Evolutionary conservation across 495 filamentous ascomycete species (phyloP), one percentile per base, ranked within the genome.

Genomic region (Neurospora intermedia): DNA sequence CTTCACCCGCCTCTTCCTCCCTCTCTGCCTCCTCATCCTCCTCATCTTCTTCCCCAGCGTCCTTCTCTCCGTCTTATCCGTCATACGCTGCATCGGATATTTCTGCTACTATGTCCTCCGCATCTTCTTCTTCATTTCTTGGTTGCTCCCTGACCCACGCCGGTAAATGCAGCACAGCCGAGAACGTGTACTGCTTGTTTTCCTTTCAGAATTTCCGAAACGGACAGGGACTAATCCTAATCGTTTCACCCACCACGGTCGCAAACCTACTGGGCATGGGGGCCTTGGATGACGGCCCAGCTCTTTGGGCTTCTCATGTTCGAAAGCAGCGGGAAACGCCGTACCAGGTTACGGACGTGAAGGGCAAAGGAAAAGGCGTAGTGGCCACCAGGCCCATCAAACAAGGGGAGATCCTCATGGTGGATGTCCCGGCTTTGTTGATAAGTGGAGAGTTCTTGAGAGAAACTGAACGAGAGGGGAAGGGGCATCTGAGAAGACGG

Each of bases 341-440:
- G 2, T 81, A 80, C 43, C 69, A 77, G 23, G 43, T 83, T 2
- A 71, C 72, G 2, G 75, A 80, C 8, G 75, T 83, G 1, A 73
- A 76, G 4, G 80, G 80, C 0, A 82, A 81, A 41, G 83, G 83
- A 1, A 76, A 81, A 39, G 83, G 83, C 2, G 73, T 82, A 4
- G 72, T 84, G 0, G 82, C 83, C 5, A 78, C 54, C 4, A 78
- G 81, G 0, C 72, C 16, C n/a, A 83, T 85, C 69, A 72, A 73
- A 9, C 74, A 78, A 3, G 77, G 82, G 0, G 82, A 84, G 59
- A 78, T 79, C 70, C 72, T 85, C 66, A 81, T 85, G 80, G 75
- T 78, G 16, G 83, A 84, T 54, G 74, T 76, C 45, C 83, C 83
- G 6, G 74, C 80, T 0, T 6, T 85, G 4, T 45, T 84, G 10